Conservation (phyloP, 441 rosid genomes). For the Melastoma candidum region DNA sequence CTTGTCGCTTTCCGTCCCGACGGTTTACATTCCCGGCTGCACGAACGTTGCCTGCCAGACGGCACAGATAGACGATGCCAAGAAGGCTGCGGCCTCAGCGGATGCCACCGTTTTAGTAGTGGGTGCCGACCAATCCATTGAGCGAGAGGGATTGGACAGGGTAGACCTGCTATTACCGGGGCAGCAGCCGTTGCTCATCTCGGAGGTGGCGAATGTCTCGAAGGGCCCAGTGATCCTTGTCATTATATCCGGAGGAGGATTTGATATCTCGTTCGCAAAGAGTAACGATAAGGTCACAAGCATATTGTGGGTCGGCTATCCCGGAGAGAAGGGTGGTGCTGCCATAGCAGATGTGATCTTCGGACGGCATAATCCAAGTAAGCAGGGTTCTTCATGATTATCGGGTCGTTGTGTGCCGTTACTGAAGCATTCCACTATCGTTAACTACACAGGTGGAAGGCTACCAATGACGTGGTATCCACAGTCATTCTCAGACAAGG, state of each 20-base stretch:
- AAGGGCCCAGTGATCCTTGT: slow-evolving; percentile 76
- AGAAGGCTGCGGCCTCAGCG: slow-evolving; percentile 36
- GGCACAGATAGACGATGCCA: slow-evolving; percentile 43
- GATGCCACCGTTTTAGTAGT: slow-evolving; percentile 69
- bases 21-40: slow-evolving; percentile 56
- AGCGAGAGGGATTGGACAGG: slow-evolving; percentile 51
- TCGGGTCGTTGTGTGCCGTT: neutral
- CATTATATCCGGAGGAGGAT: slow-evolving; percentile 84
- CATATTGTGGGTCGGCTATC: slow-evolving; percentile 88
- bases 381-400: slow-evolving; percentile 11
- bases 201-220: slow-evolving; percentile 57
- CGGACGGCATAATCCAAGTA: slow-evolving; percentile 70
- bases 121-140: slow-evolving; percentile 68
- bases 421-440: neutral
- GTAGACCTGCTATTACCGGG: slow-evolving; percentile 56
- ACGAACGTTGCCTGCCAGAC: slow-evolving; percentile 40
- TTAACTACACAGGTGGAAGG: slow-evolving; percentile 46
- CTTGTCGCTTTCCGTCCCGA: slow-evolving; percentile 40
- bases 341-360: slow-evolving; percentile 75
- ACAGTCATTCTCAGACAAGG: slow-evolving; percentile 57
- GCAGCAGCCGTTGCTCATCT: slow-evolving; percentile 46
- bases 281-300: slow-evolving; percentile 42
- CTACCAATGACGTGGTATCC: slow-evolving; percentile 98
- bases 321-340: slow-evolving; percentile 88
- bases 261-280: slow-evolving; percentile 66